Evolutionary conservation across 768 basidiomycete species (phyloP).

Genomic region (Boletus pseudopeckii): DNA sequence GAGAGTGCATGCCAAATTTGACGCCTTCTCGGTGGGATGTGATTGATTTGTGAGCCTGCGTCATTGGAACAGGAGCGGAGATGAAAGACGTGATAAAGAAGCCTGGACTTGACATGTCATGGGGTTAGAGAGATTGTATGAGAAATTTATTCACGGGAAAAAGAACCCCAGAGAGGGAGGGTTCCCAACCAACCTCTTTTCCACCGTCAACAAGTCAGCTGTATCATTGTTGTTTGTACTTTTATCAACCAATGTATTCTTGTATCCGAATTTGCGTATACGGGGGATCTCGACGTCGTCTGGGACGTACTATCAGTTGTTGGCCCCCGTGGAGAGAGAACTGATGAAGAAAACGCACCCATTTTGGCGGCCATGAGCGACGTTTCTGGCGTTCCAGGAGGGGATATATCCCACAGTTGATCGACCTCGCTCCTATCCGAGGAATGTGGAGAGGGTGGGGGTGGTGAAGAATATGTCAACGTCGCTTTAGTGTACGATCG

Average conservation of each 20-base stretch:
- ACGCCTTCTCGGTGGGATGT: slow-evolving; percentile 16
- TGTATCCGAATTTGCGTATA: slow-evolving; percentile 42
- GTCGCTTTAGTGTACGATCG: slow-evolving; percentile 13
- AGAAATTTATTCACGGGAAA: slow-evolving; percentile 18
- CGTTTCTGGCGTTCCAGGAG: slow-evolving; percentile 41
- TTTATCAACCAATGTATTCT: slow-evolving; percentile 10
- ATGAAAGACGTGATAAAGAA: slow-evolving; percentile 35
- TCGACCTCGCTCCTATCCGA: slow-evolving; percentile 47
- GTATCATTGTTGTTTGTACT: neutral
- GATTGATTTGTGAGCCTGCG: slow-evolving; percentile 17
- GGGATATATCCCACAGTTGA: slow-evolving; percentile 49
- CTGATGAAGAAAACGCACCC: slow-evolving; percentile 35
- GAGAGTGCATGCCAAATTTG: slow-evolving; percentile 18
- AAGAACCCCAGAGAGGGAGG: slow-evolving; percentile 14
- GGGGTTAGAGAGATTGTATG: slow-evolving; percentile 24
- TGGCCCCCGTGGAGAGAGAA: neutral
- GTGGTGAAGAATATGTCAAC: slow-evolving; percentile 42
- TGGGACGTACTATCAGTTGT: slow-evolving; percentile 21
- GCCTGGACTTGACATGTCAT: slow-evolving; percentile 28
- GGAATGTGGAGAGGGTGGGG: slow-evolving; percentile 33
- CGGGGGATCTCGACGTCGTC: slow-evolving; percentile 56
- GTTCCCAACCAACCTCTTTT: slow-evolving; percentile 22
- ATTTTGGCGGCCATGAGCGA: slow-evolving; percentile 45
- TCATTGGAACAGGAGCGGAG: slow-evolving; percentile 29
- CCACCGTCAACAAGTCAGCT: slow-evolving; percentile 11